A percentile compares a stretch with the other conserved stretches of the same genome.
These are phyloP conservation scores for Euphrasia confusa DNA, from an alignment of 257 asterid genomes.

Conservation along the genomic window DNA sequence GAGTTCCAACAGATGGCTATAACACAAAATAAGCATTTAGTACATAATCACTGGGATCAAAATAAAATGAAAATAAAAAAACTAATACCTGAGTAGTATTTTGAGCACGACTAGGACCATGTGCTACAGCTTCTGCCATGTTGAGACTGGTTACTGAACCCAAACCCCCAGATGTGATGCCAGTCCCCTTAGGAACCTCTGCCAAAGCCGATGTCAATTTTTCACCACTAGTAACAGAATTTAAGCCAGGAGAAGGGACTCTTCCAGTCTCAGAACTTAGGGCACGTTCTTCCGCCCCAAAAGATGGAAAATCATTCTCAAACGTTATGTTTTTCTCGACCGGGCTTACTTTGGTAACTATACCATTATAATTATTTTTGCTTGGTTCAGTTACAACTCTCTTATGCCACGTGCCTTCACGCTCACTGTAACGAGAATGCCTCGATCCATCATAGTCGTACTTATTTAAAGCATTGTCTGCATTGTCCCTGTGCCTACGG, in stretches of 20 bases:
- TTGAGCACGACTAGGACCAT: constrained; percentile 58
- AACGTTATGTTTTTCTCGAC: constrained; percentile 40
- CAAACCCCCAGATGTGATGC: constrained; percentile 28
- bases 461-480: constrained; percentile 37
- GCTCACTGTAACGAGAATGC: constrained; percentile 63
- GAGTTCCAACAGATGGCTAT: constrained; percentile 62
- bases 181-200: constrained; percentile 51
- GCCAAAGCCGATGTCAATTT: constrained; percentile 81
- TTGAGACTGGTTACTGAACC: constrained; percentile 48
- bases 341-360: constrained; percentile 32
- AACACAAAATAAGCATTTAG: constrained; percentile 12
- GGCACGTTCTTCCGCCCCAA: constrained; percentile 53
- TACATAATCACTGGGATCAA: neutral
- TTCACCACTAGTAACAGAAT: constrained; percentile 50
- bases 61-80: neutral
- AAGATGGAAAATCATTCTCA: constrained; percentile 56
- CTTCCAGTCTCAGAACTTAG: constrained; percentile 48
- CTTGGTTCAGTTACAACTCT: constrained; percentile 34
- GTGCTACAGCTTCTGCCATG: constrained; percentile 81
- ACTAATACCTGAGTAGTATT: constrained; percentile 51
- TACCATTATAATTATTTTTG: constrained; percentile 37
- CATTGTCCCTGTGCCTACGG: constrained; percentile 35
- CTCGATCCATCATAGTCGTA: constrained; percentile 60
- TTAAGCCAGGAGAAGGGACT: constrained; percentile 68
- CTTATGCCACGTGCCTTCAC: constrained; percentile 51